These are phyloP conservation scores for Epichloe sylvatica DNA, from an alignment of 2,329 filamentous ascomycete species.

Conservation along the genomic window DNA sequence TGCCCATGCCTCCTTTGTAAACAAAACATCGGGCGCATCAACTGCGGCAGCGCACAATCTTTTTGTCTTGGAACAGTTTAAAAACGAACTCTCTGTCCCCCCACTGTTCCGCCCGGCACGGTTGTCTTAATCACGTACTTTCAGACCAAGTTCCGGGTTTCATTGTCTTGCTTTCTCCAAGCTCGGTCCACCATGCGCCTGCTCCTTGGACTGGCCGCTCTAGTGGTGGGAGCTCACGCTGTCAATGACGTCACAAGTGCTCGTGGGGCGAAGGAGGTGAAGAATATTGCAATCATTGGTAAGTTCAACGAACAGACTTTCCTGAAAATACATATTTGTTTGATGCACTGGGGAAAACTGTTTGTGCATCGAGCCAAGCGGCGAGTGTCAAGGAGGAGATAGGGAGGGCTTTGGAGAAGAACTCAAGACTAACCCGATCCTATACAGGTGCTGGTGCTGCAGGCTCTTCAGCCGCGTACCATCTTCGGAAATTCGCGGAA, in stretches of 20 bases:
- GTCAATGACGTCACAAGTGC: constrained; percentile 5
- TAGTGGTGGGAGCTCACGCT: constrained; percentile 8
- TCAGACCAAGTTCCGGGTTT: too few relatives aligned
- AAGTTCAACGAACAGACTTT: constrained; percentile 6
- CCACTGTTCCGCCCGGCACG: too few relatives aligned
- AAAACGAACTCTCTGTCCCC: too few relatives aligned
- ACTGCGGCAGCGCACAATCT: background rate
- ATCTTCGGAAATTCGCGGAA: constrained; percentile 58
- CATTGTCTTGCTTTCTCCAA: too few relatives aligned
- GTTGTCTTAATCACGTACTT: too few relatives aligned
- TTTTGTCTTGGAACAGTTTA: background rate
- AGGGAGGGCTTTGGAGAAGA: too few relatives aligned
- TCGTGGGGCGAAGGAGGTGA: constrained; percentile 10
- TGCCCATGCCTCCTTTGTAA: background rate
- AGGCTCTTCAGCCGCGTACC: constrained; percentile 76
- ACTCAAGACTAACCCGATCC: background rate
- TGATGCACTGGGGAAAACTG: too few relatives aligned
- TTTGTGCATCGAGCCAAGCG: too few relatives aligned
- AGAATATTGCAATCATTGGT: constrained; percentile 25
- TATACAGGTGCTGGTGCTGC: constrained; percentile 69
- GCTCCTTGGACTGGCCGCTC: constrained; percentile 4
- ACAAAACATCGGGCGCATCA: background rate
- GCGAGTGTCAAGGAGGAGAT: too few relatives aligned
- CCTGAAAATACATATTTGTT: too few relatives aligned
- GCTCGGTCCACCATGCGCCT: constrained; percentile 2